Percentiles rank a stretch among this genome's conserved stretches.
Evolutionary conservation across 371 early-diverging fungal species (phyloP).

Genomic region (Cokeromyces recurvatus): DNA sequence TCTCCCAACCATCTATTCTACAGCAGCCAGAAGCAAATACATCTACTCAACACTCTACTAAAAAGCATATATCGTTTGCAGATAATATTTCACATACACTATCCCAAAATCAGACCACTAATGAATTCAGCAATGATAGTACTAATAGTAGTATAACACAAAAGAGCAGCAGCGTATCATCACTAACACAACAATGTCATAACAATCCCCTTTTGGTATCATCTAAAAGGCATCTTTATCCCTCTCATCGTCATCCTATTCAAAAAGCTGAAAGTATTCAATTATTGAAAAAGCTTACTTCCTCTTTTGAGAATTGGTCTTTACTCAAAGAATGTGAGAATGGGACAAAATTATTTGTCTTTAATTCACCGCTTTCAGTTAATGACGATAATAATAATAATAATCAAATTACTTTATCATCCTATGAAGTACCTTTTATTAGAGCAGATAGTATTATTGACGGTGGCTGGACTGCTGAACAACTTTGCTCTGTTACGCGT

Average conservation of each 20-base stretch:
- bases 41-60: neutral
- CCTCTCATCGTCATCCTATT: conserved; percentile 25
- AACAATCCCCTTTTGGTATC: too few species aligned
- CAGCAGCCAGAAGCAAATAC: neutral
- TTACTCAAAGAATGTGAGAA: conserved; percentile 4
- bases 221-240: conserved; percentile 10
- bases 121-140: neutral
- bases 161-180: too few species aligned
- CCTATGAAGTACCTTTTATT: conserved; percentile 8
- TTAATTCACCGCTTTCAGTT: conserved; percentile 1
- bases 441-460: conserved; percentile 49
- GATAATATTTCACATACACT: conserved; percentile 19
- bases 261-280: conserved; percentile 23
- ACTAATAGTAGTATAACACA: neutral
- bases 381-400: conserved; percentile 3
- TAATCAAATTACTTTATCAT: too few species aligned
- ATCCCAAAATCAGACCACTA: neutral
- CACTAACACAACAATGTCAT: too few species aligned
- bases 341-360: conserved; percentile 1
- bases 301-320: conserved; percentile 32
- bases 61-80: conserved; percentile 35
- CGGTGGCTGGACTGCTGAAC: conserved; percentile 54
- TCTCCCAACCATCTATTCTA: neutral
- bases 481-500: conserved; percentile 42
- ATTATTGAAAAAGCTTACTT: conserved; percentile 34